Evolutionary conservation across 2,329 filamentous ascomycete species (phyloP), one percentile per base, ranked within the genome.

Genomic region (Nigrospora osmanthi): DNA sequence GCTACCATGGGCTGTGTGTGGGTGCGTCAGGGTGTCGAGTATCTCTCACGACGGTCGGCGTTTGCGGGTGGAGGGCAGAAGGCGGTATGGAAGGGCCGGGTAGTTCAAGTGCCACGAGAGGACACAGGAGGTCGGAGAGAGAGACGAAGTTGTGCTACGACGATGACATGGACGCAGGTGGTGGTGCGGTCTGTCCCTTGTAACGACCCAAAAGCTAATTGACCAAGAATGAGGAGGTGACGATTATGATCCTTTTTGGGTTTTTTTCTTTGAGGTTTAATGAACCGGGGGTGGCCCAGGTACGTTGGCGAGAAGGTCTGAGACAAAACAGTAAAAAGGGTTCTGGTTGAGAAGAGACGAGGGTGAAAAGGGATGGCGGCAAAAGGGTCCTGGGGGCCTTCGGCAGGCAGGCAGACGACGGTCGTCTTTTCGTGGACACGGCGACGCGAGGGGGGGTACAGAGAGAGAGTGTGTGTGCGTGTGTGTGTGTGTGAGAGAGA

Each of bases 1-100:
- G 52, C 69, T 65, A 73, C 71, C 69, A 65, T 63, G 67, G 67
- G 61, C 59, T 43, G 52, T 45, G 52, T 45, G 43, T 53, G 5
- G 32, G 40, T 40, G 46, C 47, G 41, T 49, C 52, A 50, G 45
- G 46, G 48, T 47, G 52, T 52, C 52, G 53, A 51, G 40, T 54
- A 52, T 55, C 47, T 55, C 51, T 55, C 54, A 53, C 57, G 50
- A 55, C 56, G 49, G 49, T 44, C 47, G 47, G 50, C 47, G 38
- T 50, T 49, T 35, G 43, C 23, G n/a, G n/a, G n/a, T 42, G 19
- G 31, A 45, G 42, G 35, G 33, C 34, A 23, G 40, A 14, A 39
- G 39, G 19, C 35, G 40, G 16, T 37, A 35, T 40, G 49, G 45
- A 48, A 50, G 35, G 52, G 44, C 50, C 45, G 49, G 32, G 38